Percentiles rank a stretch among this genome's conserved stretches.
Conservation (phyloP, 495 filamentous ascomycete genomes). For the Aspergillus saccharolyticus region DNA sequence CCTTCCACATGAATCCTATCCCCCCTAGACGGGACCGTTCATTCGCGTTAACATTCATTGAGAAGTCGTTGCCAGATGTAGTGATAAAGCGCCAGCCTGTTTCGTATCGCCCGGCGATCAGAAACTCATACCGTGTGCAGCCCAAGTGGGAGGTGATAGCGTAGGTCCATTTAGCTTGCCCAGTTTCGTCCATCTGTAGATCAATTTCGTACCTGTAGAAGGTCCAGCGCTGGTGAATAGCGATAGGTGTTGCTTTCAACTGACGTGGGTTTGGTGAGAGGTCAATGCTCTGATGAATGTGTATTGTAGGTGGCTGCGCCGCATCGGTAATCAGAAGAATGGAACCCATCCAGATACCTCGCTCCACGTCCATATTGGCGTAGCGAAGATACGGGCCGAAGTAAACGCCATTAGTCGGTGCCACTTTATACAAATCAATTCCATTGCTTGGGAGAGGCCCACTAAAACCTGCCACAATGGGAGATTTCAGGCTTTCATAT, state of each 20-base stretch:
- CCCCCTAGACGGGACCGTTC: conserved; percentile 83
- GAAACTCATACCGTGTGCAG: conserved; percentile 94
- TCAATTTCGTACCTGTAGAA: conserved; percentile 97
- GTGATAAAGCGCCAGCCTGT: conserved; percentile 95
- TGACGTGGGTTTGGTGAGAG: conserved; percentile 91
- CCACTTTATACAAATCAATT: conserved; percentile 86
- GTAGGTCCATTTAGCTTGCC: conserved; percentile 91
- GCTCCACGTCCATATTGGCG: conserved; percentile 93
- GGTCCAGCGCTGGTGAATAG: conserved; percentile 83
- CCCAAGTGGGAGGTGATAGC: conserved; percentile 95
- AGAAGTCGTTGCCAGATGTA: conserved; percentile 93
- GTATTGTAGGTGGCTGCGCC: conserved; percentile 92
- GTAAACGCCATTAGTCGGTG: conserved; percentile 95
- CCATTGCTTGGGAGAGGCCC: conserved; percentile 83
- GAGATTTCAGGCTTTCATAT: conserved; percentile 68
- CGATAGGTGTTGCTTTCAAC: conserved; percentile 77
- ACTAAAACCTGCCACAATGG: conserved; percentile 68
- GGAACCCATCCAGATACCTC: conserved; percentile 81
- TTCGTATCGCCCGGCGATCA: conserved; percentile 88
- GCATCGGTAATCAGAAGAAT: conserved; percentile 83
- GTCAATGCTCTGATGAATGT: conserved; percentile 87
- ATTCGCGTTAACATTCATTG: conserved; percentile 74
- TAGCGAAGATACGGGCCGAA: conserved; percentile 96
- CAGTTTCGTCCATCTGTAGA: conserved; percentile 78
- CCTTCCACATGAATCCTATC: conserved; percentile 95